Evolutionary conservation across 108 stramenopile genomes (phyloP).

Genomic region (Nannochloropsis gaditana): DNA sequence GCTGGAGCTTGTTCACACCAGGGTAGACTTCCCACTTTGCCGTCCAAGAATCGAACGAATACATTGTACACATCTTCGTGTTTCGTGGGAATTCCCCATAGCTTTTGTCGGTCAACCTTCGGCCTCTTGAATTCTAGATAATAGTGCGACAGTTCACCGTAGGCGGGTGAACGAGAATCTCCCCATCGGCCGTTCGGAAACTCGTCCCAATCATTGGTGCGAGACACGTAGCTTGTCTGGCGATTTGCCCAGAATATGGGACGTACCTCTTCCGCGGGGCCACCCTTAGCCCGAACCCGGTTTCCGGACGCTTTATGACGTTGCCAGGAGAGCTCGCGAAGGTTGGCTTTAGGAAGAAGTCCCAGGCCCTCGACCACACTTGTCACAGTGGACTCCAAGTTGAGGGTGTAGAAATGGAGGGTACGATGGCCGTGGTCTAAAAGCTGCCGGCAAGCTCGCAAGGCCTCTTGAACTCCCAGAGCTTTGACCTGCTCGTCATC

Average conservation of each 20-base stretch:
- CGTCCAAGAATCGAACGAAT: constrained; percentile 83
- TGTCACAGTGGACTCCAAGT: constrained; percentile 74
- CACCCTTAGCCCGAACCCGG: constrained; percentile 19
- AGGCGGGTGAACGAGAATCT: constrained; percentile 58
- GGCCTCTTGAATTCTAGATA: constrained; percentile 43
- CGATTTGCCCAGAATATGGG: constrained; percentile 99
- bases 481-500: constrained; percentile 90
- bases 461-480: constrained; percentile 75
- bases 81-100: constrained; percentile 73
- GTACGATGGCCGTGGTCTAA: constrained; percentile 63
- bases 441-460: constrained; percentile 67
- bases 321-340: constrained; percentile 21
- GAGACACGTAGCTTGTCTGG: constrained; percentile 78
- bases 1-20: constrained; percentile 93
- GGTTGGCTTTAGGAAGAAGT: constrained; percentile 22
- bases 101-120: constrained; percentile 18
- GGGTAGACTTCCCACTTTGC: constrained; percentile 73
- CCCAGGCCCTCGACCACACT: constrained; percentile 40
- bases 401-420: constrained; percentile 92
- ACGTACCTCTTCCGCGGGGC: constrained; percentile 74
- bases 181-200: constrained; percentile 95
- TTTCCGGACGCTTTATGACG: constrained; percentile 11
- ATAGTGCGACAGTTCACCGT: constrained; percentile 51
- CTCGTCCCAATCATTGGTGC: constrained; percentile 94
- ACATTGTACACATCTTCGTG: constrained; percentile 80